Evolutionary conservation across 2,329 filamentous ascomycete species (phyloP).

Genomic region (Alternaria solani): DNA sequence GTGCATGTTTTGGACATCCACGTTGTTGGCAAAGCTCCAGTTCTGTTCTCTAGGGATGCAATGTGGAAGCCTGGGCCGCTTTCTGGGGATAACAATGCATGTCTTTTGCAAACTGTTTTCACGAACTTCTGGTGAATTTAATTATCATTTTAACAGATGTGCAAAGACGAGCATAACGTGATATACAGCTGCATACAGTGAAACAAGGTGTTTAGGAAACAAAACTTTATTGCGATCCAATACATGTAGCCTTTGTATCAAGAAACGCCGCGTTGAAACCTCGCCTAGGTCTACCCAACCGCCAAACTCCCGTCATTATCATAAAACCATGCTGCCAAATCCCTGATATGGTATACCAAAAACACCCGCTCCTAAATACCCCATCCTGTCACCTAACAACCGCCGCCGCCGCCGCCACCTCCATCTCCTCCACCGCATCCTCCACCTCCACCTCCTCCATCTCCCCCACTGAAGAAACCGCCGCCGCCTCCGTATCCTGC

Average conservation of each 20-base stretch:
- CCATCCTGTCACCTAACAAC: neutral
- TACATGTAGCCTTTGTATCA: neutral
- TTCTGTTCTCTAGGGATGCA: neutral
- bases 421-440: conserved; percentile 18
- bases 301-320: neutral
- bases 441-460: conserved; percentile 15
- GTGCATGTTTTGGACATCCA: neutral
- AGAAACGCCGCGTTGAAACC: neutral
- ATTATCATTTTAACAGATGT: no score
- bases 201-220: no score
- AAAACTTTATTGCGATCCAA: no score
- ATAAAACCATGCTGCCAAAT: neutral
- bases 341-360: neutral
- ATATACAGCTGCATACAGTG: no score
- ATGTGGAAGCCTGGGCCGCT: neutral
- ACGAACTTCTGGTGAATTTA: no score
- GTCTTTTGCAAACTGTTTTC: no score
- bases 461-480: conserved; percentile 9
- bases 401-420: conserved; percentile 10
- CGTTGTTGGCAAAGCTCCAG: neutral
- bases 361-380: neutral
- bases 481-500: conserved; percentile 8
- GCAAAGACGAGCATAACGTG: no score
- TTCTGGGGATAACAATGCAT: no score
- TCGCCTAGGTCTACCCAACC: neutral